These are phyloP conservation scores for Beauveria asiatica DNA, from an alignment of 2,329 filamentous ascomycete genomes.

Conservation along the genomic window DNA sequence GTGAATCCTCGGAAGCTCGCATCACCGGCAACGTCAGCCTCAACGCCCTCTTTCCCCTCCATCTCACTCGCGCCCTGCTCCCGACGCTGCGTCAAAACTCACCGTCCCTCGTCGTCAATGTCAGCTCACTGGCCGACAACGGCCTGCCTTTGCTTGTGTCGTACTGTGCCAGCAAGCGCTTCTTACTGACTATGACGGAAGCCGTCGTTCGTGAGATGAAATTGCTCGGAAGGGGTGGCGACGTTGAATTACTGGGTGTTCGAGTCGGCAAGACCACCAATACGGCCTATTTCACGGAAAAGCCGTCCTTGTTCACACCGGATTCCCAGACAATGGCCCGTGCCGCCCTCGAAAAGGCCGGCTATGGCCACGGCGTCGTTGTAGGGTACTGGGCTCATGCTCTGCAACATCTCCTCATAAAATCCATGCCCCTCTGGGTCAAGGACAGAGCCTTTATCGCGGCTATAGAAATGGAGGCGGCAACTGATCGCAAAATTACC, in stretches of 20 bases:
- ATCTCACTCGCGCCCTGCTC: constrained; percentile 35
- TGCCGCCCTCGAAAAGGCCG: constrained; percentile 13
- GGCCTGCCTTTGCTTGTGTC: constrained; percentile 37
- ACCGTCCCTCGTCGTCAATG: constrained; percentile 41
- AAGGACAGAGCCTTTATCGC: constrained; percentile 9
- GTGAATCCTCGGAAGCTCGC: constrained; percentile 25
- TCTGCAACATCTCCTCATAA: constrained; percentile 11
- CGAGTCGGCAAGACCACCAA: constrained; percentile 15
- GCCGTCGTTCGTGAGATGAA: constrained; percentile 34
- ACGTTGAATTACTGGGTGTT: constrained; percentile 13
- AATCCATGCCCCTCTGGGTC: constrained; percentile 9
- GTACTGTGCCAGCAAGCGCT: constrained; percentile 40
- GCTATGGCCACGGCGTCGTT: constrained; percentile 13
- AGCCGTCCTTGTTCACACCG: constrained; percentile 14
- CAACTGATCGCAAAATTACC: background rate
- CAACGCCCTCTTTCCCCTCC: constrained; percentile 41
- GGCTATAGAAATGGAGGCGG: constrained; percentile 1
- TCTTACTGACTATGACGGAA: constrained; percentile 30
- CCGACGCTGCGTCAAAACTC: constrained; percentile 31
- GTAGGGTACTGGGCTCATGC: constrained; percentile 15
- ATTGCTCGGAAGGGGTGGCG: constrained; percentile 11
- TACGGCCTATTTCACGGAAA: constrained; percentile 13
- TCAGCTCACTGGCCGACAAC: constrained; percentile 36
- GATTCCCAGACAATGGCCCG: constrained; percentile 14
- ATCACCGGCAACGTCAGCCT: constrained; percentile 33